Evolutionary conservation across 805 yeast species (phyloP).

Genomic region (Pichia manshurica): DNA sequence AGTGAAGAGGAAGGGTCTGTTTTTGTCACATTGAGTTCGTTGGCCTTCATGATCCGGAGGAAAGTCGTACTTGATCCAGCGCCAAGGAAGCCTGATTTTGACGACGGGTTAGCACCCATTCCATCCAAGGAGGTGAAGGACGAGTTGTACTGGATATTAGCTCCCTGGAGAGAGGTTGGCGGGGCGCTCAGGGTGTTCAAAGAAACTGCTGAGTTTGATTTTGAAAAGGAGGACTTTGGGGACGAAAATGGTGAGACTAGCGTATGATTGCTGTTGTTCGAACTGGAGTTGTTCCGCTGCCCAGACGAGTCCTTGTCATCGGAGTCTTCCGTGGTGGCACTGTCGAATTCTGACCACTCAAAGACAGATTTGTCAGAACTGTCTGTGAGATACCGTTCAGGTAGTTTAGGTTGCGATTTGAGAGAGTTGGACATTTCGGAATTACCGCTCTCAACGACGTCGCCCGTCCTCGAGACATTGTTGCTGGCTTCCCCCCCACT

Average conservation of each 20-base stretch:
- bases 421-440: conserved; percentile 14
- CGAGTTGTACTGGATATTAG: conserved; percentile 4
- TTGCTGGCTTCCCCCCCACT: too few relatives aligned
- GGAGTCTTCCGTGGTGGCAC: background rate
- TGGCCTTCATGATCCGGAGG: conserved; percentile 33
- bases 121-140: conserved; percentile 39
- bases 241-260: conserved; percentile 7
- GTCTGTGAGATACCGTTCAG: conserved; percentile 15
- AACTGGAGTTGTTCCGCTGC: too few relatives aligned
- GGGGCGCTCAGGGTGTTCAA: conserved; percentile 1
- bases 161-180: background rate
- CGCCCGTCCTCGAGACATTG: too few relatives aligned
- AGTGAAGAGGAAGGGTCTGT: background rate
- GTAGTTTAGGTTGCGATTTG: conserved; percentile 16
- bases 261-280: background rate
- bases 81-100: conserved; percentile 56
- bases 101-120: conserved; percentile 54
- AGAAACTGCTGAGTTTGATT: conserved; percentile 5
- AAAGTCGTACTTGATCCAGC: conserved; percentile 55
- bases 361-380: conserved; percentile 13
- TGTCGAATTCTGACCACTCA: conserved; percentile 16
- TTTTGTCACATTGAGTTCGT: conserved; percentile 25
- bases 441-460: too few relatives aligned
- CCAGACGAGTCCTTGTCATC: background rate
- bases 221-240: conserved; percentile 6